phyloP scores from a whole-genome alignment of 345 rosid genomes.

The Rhodamnia argentea region DNA sequence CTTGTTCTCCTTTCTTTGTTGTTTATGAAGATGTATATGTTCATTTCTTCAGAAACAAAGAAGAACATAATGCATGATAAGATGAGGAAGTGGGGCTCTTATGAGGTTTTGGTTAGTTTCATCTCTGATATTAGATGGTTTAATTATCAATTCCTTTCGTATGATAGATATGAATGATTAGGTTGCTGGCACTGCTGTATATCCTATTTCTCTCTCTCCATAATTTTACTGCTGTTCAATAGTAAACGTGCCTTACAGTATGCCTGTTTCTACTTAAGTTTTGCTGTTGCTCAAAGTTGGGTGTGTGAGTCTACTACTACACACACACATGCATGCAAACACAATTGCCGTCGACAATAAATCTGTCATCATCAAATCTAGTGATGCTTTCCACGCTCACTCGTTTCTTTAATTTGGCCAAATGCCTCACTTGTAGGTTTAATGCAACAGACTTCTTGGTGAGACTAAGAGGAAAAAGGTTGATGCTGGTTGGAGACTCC shows the following conservation, averaged over 20 bases:
- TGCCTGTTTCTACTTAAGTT: neutral
- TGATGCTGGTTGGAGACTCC: constrained; percentile 92
- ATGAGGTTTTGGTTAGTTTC: neutral
- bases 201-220: neutral
- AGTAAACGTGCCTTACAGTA: neutral
- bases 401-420: neutral
- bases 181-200: neutral
- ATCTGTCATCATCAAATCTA: neutral
- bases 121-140: neutral
- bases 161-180: neutral
- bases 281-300: neutral
- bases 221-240: neutral
- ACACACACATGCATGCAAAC: neutral
- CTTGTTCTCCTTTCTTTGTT: neutral
- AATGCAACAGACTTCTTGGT: constrained; percentile 91
- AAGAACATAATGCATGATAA: neutral
- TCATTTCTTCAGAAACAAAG: neutral
- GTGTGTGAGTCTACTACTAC: neutral
- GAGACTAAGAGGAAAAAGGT: constrained; percentile 70
- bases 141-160: neutral
- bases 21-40: neutral
- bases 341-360: neutral
- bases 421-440: constrained; percentile 45
- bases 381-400: constrained; percentile 14
- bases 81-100: neutral